Base-by-base conservation (phyloP, 305 asterid genomes). In the Nicotiana rustica region DNA sequence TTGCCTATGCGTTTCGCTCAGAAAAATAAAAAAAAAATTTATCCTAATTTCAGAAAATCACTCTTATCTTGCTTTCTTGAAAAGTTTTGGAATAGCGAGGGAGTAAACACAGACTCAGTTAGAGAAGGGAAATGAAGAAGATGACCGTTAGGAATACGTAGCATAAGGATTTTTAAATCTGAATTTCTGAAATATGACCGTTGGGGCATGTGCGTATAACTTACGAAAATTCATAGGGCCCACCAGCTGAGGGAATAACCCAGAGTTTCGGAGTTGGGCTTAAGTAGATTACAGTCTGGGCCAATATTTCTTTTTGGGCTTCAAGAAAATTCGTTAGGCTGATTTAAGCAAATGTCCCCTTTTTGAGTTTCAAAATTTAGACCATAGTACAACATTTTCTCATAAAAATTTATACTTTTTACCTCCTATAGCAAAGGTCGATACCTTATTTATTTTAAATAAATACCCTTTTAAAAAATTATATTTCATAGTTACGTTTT, bases 161-260 rank as follows among this genome's bases (percentile, higher is more conserved):
- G n/a, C 38, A 12, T 70, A 7, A 9, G 31, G 12, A 17, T 52
- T 41, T 59, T 33, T 19, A 56, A 29, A 70, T 61, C 78, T 71
- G 61, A 64, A 38, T 73, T 41, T 80, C 62, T 33, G 60, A 29
- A 17, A 47, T 76, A 59, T 68, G 86, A 86, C 87, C 87, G 89
- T 84, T 84, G 89, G 79, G 19, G 82, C 80, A 52, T 52, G 80
- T 75, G 80, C 56, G 33, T 38, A 17, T 36, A 36, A 66, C 19
- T 14, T 17, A n/a, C 31, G 55, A 4, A 38, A 55, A 38, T 10
- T n/a, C 5, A 69, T 0, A 0, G 60, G 60, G 38, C 38, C 21
- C 49, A 41, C 49, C 49, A 41, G 0, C 10, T 41, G 10, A 41
- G 78, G 13, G 2, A 3, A 21, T 71, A 3, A 38, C 38, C 78